Evolutionary conservation across 768 basidiomycete species (phyloP), one percentile per base, ranked within the genome.

Genomic region (Naematelia encephala): DNA sequence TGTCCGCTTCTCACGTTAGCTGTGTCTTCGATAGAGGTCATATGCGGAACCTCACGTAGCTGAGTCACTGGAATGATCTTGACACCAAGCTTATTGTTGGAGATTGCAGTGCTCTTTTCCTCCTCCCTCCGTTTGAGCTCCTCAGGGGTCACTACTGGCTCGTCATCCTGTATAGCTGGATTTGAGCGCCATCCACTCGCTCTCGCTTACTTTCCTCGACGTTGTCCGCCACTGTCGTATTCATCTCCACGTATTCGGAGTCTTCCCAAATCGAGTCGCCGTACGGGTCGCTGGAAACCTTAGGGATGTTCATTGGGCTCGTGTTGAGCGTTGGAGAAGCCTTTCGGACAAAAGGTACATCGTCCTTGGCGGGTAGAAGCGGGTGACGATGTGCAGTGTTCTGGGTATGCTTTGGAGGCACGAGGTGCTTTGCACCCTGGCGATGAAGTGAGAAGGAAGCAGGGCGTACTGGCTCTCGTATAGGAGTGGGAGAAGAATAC

Each of bases 1-100:
- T 49, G 14, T n/a, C 25, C 14, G 25, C 16, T 22, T 46, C 54
- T 87, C 91, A 14, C 85, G 81, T 69, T 91, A 89, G 51, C 90
- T 94, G 61, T 48, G 59, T 59, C 51, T 52, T 30, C 27, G 43
- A 58, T 25, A 25, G n/a, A 13, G 29, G 3, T 57, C 28, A 58
- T 11, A 47, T 14, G 21, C 26, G 25, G 46, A 25, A 3, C 42
- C 54, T 72, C 84, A 62, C 61, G 23, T 2, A 61, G 64, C 65
- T 81, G 79, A 2, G 75, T 59, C 60, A 80, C 80, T 26, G 76
- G 80, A 8, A 79, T 77, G 30, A 58, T 26, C 1, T 26, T 53
- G 49, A 30, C 27, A 27, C 43, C 44, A 45, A 21, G 29, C 43
- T 46, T 52, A 23, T 39, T n/a, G n/a, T n/a, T n/a, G n/a, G n/a